Percentiles rank a stretch among this genome's conserved stretches.
These are phyloP conservation scores for Pascua sp. DNA, from an alignment of 1,284 basidiomycete species.

Conservation along the genomic window DNA sequence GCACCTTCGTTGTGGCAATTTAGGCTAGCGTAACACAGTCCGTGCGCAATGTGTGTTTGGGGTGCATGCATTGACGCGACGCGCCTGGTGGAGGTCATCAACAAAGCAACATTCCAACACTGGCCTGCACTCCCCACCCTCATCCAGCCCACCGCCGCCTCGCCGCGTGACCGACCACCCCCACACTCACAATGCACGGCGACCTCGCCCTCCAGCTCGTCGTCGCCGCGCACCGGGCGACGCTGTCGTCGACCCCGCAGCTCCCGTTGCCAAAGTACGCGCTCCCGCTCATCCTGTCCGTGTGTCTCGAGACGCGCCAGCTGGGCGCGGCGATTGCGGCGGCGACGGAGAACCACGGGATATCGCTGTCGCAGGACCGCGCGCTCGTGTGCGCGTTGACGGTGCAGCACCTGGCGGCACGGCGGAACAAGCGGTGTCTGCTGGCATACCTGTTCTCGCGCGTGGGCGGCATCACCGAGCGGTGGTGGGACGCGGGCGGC, in stretches of 20 bases:
- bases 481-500: conserved; percentile 93
- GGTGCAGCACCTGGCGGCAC: conserved; percentile 80
- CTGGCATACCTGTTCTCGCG: conserved; percentile 87
- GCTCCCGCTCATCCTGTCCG: conserved; percentile 74
- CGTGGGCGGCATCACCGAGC: conserved; percentile 71
- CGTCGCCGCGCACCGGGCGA: conserved; percentile 76
- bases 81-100: neutral
- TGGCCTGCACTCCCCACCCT: neutral
- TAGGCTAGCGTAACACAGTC: no score
- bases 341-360: conserved; percentile 37
- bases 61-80: neutral
- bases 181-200: conserved; percentile 53
- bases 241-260: conserved; percentile 64
- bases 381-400: conserved; percentile 65
- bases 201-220: conserved; percentile 86
- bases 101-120: neutral
- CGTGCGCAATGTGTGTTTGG: no score
- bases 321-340: conserved; percentile 56
- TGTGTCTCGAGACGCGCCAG: conserved; percentile 87
- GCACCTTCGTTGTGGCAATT: no score
- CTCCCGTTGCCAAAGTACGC: conserved; percentile 79
- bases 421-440: conserved; percentile 87
- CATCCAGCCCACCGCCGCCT: neutral
- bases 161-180: neutral
- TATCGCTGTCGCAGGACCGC: conserved; percentile 47